phyloP scores from a whole-genome alignment of 176 grass and related monocot genomes.

The Guadua angustifolia region DNA sequence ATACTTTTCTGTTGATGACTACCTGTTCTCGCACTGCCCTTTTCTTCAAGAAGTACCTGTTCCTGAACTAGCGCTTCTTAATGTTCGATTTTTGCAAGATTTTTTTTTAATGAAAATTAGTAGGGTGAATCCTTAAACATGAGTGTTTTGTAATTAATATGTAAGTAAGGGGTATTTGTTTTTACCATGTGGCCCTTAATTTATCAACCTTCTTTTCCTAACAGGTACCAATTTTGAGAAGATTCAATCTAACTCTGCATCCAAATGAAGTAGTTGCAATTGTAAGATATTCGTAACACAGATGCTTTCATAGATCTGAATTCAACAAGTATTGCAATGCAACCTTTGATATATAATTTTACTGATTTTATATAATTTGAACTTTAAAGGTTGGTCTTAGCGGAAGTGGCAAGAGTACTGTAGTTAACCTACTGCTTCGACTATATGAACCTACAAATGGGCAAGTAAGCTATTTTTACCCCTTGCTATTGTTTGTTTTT shows the following conservation, averaged over 20 bases:
- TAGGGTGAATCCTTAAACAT: conserved; percentile 7
- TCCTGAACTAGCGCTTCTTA: neutral
- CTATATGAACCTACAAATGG: conserved; percentile 88
- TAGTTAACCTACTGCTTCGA: conserved; percentile 88
- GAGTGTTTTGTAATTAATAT: conserved; percentile 18
- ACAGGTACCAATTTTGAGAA: conserved; percentile 75
- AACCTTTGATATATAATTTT: conserved; percentile 29
- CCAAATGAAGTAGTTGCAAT: conserved; percentile 94
- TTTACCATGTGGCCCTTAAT: conserved; percentile 39
- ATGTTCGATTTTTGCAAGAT: neutral
- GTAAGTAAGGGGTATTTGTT: neutral
- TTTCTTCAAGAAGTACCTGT: neutral
- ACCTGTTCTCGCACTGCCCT: neutral
- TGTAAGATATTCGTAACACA: conserved; percentile 60
- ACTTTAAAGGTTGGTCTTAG: conserved; percentile 86
- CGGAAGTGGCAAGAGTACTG: conserved; percentile 95
- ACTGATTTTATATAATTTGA: conserved; percentile 34
- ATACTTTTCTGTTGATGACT: conserved; percentile 32
- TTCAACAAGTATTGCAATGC: neutral
- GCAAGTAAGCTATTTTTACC: conserved; percentile 65
- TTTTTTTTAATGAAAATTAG: neutral
- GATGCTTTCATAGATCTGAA: conserved; percentile 28
- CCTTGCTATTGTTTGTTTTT: conserved; percentile 5
- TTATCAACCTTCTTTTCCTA: conserved; percentile 16
- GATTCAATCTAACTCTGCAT: conserved; percentile 66